phyloP scores from a whole-genome alignment of 371 early-diverging fungal species.

The Mucor racemosus region DNA sequence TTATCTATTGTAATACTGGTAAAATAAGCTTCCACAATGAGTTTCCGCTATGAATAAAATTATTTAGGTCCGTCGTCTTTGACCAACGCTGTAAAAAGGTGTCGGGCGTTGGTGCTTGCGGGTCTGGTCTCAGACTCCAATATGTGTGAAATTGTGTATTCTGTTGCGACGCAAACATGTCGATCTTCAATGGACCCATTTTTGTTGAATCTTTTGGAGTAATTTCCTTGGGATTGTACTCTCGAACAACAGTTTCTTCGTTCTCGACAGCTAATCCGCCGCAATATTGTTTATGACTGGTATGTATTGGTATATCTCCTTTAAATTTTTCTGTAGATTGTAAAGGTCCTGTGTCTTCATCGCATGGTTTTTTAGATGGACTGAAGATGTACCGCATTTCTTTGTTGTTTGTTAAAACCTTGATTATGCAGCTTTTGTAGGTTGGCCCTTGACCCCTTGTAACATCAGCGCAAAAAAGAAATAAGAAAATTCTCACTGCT shows the following conservation, averaged over 20 bases:
- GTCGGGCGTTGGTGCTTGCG: constrained; percentile 8
- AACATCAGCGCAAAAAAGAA: constrained; percentile 23
- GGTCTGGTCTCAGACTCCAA: constrained; percentile 16
- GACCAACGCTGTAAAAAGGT: constrained; percentile 21
- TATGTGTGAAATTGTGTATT: constrained; percentile 14
- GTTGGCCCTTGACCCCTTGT: constrained; percentile 20
- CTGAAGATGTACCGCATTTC: constrained; percentile 20
- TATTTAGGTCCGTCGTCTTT: constrained; percentile 8
- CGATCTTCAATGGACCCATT: constrained; percentile 24
- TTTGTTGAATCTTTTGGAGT: constrained; percentile 9
- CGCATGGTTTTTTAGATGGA: constrained; percentile 16
- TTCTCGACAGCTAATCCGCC: constrained; percentile 19
- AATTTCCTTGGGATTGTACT: constrained; percentile 8
- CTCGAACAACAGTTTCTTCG: constrained; percentile 24
- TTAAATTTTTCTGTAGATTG: constrained; percentile 14
- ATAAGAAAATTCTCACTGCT: no score
- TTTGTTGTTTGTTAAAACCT: constrained; percentile 24
- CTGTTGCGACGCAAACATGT: constrained; percentile 18
- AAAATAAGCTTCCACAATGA: constrained; percentile 26
- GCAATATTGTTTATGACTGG: constrained; percentile 13
- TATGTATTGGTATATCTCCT: constrained; percentile 24
- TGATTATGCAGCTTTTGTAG: constrained; percentile 7
- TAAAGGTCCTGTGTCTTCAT: constrained; percentile 23
- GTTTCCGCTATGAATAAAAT: no score
- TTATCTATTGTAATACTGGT: constrained; percentile 24